A percentile compares a stretch with the other conserved stretches of the same genome.
Conservation (phyloP, 2,329 filamentous ascomycete genomes). For the Colletotrichum gigasporum region DNA sequence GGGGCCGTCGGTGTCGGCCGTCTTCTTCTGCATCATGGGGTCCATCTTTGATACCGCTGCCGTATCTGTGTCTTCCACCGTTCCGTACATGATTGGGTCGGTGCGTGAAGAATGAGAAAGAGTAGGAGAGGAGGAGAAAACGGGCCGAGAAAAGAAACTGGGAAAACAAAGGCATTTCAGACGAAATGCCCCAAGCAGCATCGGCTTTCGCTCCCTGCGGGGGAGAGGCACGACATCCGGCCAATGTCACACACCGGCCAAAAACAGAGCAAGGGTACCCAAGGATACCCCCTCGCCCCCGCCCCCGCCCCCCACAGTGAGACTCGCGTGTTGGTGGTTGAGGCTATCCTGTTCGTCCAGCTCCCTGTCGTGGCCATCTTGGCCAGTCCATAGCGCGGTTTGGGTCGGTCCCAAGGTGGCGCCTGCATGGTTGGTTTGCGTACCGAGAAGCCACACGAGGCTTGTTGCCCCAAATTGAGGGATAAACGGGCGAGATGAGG, state of each 20-base stretch:
- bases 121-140: neutral
- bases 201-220: neutral
- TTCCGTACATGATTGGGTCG: neutral
- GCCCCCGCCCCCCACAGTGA: conserved; percentile 10
- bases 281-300: too few relatives aligned
- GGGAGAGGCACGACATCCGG: neutral
- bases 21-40: conserved; percentile 8
- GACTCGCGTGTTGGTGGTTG: neutral
- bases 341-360: neutral
- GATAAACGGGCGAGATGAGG: neutral
- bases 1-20: conserved; percentile 10
- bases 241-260: neutral
- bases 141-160: neutral
- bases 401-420: neutral
- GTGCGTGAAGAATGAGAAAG: neutral
- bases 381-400: neutral
- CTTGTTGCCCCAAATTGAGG: neutral
- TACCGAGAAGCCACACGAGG: neutral
- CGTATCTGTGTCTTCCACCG: neutral
- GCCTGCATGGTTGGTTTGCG: neutral
- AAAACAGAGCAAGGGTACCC: neutral
- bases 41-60: conserved; percentile 4
- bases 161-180: neutral
- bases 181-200: conserved; percentile 3
- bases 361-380: neutral